phyloP scores from a whole-genome alignment of 176 grass and related monocot genomes.

The Pontederia paniculata region DNA sequence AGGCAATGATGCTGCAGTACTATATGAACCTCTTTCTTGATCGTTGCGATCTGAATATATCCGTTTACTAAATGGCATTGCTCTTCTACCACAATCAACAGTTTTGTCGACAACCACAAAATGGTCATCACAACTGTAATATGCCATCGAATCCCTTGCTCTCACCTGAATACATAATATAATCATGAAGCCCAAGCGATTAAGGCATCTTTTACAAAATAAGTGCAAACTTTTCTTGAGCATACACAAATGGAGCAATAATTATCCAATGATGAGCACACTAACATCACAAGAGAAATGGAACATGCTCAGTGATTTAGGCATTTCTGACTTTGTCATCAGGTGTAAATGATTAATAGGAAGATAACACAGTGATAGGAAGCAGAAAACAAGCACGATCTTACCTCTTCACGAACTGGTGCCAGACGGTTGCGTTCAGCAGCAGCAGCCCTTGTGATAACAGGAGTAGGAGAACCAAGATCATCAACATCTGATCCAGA shows the following conservation, averaged over 20 bases:
- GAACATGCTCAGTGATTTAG: too few relatives aligned
- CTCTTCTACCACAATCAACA: conserved; percentile 70
- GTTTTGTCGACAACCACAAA: conserved; percentile 93
- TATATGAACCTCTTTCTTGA: conserved; percentile 6
- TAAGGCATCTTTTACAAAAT: not conserved
- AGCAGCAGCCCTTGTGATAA: conserved; percentile 39
- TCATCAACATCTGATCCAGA: conserved; percentile 88
- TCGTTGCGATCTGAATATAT: conserved; percentile 24
- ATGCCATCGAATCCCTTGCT: conserved; percentile 70
- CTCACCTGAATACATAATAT: conserved; percentile 52
- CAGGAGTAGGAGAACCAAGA: conserved; percentile 38
- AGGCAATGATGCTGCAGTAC: conserved; percentile 8
- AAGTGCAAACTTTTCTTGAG: not conserved
- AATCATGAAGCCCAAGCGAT: conserved; percentile 6
- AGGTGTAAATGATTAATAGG: conserved; percentile 8
- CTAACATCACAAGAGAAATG: not conserved
- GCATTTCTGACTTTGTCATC: not conserved
- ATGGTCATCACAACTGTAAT: conserved; percentile 96
- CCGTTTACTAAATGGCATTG: conserved; percentile 30
- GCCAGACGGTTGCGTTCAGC: conserved; percentile 59
- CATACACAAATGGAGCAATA: not conserved
- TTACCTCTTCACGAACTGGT: conserved; percentile 85
- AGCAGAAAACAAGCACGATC: conserved; percentile 5
- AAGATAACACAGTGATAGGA: not conserved
- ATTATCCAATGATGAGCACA: not conserved